Evolutionary conservation across 345 rosid genomes (phyloP), one percentile per base, ranked within the genome.

Genomic region (Pugionium dolabratum): DNA sequence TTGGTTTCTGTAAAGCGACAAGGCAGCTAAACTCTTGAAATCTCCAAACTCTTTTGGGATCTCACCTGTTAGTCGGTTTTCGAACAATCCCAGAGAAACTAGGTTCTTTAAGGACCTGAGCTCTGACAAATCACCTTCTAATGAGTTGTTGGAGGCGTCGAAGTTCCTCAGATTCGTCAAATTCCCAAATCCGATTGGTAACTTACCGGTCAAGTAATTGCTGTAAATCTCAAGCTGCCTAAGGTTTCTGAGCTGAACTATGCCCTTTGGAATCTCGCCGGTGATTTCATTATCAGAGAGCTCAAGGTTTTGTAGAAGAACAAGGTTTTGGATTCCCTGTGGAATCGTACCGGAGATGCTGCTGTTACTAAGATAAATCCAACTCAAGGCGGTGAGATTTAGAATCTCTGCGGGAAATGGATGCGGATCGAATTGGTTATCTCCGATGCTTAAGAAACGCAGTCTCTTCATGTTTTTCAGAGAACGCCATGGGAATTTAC

Each of bases 281-380:
- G 64, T 56, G 70, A 91, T 61, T 28, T 54, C 62, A 42, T 85
- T 89, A 70, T 83, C 86, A 3, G 95, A 72, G 34, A 92, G 81
- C 54, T 92, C 97, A 9, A 92, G 79, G 73, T 89, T 83, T 56
- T 79, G 59, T 0, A 92, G 82, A 72, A 6, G 78, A 31, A 67
- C 70, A 18, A 92, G 87, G 67, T 79, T 83, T 6, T 69, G 66
- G 33, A 92, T 86, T n/a, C 58, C 78, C 8, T 83, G 85, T 0
- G 95, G 96, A 70, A 92, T 87, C 82, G 66, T 50, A 29, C 95
- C 98, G 18, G 59, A 69, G 76, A 92, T 74, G 81, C 87, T 89
- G 58, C 83, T 83, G 67, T 89, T 89, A 26, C 86, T 69, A 6
- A 92, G 73, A 53, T 87, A 92, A 56, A 89, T 70, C 95, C 93